Conservation (phyloP, 2,329 filamentous ascomycete genomes). For the Akanthomyces dipterigenus region DNA sequence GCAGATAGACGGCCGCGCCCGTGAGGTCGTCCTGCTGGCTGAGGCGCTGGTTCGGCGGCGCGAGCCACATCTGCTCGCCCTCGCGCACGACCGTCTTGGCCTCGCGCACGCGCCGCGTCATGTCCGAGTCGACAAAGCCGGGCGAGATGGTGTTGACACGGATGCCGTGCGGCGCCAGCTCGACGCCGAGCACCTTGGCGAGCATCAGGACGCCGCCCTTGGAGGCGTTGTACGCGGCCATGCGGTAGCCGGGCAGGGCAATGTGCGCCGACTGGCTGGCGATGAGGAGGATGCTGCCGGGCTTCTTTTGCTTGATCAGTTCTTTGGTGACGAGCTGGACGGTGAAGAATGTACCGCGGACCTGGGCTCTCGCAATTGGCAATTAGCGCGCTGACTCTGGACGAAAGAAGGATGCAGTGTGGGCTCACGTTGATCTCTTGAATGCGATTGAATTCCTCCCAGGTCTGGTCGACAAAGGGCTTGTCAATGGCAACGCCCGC, state of each 20-base stretch:
- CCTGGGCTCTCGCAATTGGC: too few relatives aligned
- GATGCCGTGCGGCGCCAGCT: constrained; percentile 30
- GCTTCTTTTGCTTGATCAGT: constrained; percentile 31
- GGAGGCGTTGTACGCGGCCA: constrained; percentile 37
- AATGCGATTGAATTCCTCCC: constrained; percentile 33
- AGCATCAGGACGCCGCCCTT: constrained; percentile 36
- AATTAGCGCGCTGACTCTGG: too few relatives aligned
- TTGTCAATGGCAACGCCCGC: constrained; percentile 37
- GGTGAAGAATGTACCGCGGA: constrained; percentile 35
- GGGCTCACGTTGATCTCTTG: constrained; percentile 37
- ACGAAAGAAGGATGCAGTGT: too few relatives aligned
- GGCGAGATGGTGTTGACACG: constrained; percentile 33
- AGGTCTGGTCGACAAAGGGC: constrained; percentile 37
- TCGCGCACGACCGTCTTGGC: constrained; percentile 25
- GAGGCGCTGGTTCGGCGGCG: constrained; percentile 31
- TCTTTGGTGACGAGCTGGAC: constrained; percentile 32
- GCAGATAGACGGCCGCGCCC: constrained; percentile 33
- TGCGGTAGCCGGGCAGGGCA: constrained; percentile 28
- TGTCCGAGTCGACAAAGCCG: constrained; percentile 31
- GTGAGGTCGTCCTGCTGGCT: constrained; percentile 36
- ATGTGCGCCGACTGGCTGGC: constrained; percentile 32
- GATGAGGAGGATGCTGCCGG: constrained; percentile 33
- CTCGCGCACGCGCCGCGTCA: constrained; percentile 25
- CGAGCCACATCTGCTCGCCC: constrained; percentile 30
- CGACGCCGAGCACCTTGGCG: constrained; percentile 30